phyloP scores from a whole-genome alignment of 2,329 filamentous ascomycete genomes.

The Pseudogymnoascus pannorum region DNA sequence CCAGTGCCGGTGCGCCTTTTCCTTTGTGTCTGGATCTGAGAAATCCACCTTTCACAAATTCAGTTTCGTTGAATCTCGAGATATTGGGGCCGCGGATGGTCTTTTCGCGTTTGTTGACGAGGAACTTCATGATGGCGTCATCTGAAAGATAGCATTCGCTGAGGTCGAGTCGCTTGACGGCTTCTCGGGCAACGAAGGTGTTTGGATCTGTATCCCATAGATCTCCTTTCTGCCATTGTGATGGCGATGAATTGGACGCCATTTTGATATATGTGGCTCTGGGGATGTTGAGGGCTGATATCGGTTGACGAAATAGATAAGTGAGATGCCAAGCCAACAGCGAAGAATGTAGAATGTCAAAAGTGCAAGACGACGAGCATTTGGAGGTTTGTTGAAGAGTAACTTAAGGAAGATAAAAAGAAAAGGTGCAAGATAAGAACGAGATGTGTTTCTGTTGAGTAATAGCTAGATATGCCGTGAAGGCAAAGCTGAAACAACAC shows the following conservation, averaged over 20 bases:
- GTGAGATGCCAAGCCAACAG: neutral
- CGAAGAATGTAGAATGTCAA: neutral
- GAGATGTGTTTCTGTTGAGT: too few species aligned
- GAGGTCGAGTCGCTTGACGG: neutral
- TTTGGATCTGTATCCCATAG: neutral
- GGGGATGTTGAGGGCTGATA: neutral
- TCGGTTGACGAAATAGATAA: neutral
- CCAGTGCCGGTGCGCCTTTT: neutral
- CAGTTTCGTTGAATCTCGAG: neutral
- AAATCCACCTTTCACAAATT: neutral
- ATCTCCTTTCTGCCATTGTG: neutral
- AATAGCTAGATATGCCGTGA: too few species aligned
- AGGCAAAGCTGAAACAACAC: too few species aligned
- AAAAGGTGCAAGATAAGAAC: neutral
- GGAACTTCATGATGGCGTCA: neutral
- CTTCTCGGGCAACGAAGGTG: neutral
- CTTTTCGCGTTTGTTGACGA: neutral
- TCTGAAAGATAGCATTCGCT: neutral
- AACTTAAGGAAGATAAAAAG: too few species aligned
- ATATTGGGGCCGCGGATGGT: neutral
- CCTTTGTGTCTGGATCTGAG: neutral
- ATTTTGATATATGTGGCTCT: neutral
- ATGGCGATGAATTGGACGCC: neutral
- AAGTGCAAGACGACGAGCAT: neutral
- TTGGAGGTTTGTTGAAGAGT: neutral